Percentiles rank a stretch among this genome's conserved stretches.
These are phyloP conservation scores for Jamesozyma piceae DNA, from an alignment of 805 yeast species.

Conservation along the genomic window DNA sequence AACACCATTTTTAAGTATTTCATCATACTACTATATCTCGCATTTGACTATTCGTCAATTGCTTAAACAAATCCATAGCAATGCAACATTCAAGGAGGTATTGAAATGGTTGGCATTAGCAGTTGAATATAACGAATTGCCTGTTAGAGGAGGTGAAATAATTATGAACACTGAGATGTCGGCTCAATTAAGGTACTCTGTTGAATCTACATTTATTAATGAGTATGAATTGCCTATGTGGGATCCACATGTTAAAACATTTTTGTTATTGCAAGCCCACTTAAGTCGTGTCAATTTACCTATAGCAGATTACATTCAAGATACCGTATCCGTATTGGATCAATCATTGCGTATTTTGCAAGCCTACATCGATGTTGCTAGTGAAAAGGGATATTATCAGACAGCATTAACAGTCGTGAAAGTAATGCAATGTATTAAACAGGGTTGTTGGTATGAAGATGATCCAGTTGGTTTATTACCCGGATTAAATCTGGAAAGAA, in stretches of 20 bases:
- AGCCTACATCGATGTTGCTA: slow-evolving; percentile 81
- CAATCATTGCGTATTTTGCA: slow-evolving; percentile 90
- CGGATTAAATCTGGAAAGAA: slow-evolving; percentile 33
- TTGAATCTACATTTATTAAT: slow-evolving; percentile 50
- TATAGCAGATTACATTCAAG: slow-evolving; percentile 90
- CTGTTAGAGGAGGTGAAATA: slow-evolving; percentile 89
- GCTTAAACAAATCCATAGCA: slow-evolving; percentile 39
- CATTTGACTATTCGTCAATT: slow-evolving; percentile 77
- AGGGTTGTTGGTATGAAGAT: slow-evolving; percentile 78
- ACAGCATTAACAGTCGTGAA: slow-evolving; percentile 54
- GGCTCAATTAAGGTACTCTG: slow-evolving; percentile 54
- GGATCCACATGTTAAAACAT: slow-evolving; percentile 78
- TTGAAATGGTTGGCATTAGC: slow-evolving; percentile 43
- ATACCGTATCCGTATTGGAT: slow-evolving; percentile 85
- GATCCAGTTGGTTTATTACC: slow-evolving; percentile 44
- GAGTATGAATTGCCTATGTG: slow-evolving; percentile 58
- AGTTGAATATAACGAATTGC: slow-evolving; percentile 75
- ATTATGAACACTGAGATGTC: slow-evolving; percentile 78
- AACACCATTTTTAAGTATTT: slow-evolving; percentile 74
- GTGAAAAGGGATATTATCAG: slow-evolving; percentile 66
- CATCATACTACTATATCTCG: slow-evolving; percentile 88
- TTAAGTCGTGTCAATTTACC: slow-evolving; percentile 76
- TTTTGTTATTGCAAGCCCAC: slow-evolving; percentile 75
- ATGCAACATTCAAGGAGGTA: slow-evolving; percentile 37
- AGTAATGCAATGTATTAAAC: slow-evolving; percentile 81